A percentile compares a stretch with the other conserved stretches of the same genome.
phyloP scores from a whole-genome alignment of 805 yeast genomes.

The Tetrapisispora phaffii region DNA sequence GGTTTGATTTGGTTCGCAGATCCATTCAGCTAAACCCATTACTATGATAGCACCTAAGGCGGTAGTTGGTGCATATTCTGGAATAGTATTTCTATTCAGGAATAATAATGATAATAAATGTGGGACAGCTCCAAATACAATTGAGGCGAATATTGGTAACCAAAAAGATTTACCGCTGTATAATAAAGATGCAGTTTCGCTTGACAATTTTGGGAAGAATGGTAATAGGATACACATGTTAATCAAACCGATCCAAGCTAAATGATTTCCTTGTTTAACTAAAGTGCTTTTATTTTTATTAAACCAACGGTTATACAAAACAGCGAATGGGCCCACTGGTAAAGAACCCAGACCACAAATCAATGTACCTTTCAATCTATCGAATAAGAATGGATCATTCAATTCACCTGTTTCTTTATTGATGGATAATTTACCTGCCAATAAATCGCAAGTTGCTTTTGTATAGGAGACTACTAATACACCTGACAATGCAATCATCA shows the following conservation, averaged over 20 bases:
- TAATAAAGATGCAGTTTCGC: slow-evolving; percentile 1
- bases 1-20: slow-evolving; percentile 22
- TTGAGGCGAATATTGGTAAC: slow-evolving; percentile 10
- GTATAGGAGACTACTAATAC: slow-evolving; percentile 26
- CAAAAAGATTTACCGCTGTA: slow-evolving; percentile 13
- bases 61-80: slow-evolving; percentile 23
- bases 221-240: slow-evolving; percentile 17
- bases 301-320: slow-evolving; percentile 25
- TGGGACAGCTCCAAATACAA: slow-evolving; percentile 22
- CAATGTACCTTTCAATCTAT: slow-evolving; percentile 27
- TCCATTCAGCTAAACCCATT: slow-evolving; percentile 25
- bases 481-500: slow-evolving; percentile 23
- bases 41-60: slow-evolving; percentile 21
- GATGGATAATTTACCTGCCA: slow-evolving; percentile 27
- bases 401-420: slow-evolving; percentile 29
- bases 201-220: slow-evolving; percentile 14
- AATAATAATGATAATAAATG: slow-evolving; percentile 18
- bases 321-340: slow-evolving; percentile 26
- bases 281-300: slow-evolving; percentile 5
- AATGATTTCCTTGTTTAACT: slow-evolving; percentile 12
- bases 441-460: slow-evolving; percentile 26
- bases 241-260: slow-evolving; percentile 14
- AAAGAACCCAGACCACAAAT: slow-evolving; percentile 27
- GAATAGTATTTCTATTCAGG: slow-evolving; percentile 18
- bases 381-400: slow-evolving; percentile 28